phyloP scores from a whole-genome alignment of 2,329 filamentous ascomycete species.

The Colletotrichum sp. region DNA sequence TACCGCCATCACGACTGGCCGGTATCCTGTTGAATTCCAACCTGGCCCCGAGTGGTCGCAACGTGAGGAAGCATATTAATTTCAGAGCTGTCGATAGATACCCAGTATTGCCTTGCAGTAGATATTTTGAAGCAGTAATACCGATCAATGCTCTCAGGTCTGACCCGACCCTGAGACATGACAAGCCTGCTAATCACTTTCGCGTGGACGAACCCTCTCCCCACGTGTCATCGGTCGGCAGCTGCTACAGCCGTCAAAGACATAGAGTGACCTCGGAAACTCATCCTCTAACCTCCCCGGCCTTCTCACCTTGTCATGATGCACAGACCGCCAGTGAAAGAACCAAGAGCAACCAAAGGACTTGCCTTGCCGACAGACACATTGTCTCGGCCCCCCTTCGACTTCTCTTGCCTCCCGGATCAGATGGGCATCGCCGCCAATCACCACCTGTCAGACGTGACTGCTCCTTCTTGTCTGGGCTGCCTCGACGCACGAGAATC shows the following conservation, averaged over 20 bases:
- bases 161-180: neutral
- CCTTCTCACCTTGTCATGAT: neutral
- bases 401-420: neutral
- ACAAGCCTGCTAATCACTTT: neutral
- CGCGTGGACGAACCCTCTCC: neutral
- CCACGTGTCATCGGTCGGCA: neutral
- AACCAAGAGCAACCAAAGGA: neutral
- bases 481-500: neutral
- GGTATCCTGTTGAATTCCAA: conserved; percentile 48
- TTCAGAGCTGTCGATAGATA: neutral
- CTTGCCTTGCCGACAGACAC: neutral
- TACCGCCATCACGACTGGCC: conserved; percentile 52
- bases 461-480: neutral
- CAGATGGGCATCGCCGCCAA: neutral
- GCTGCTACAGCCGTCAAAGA: neutral
- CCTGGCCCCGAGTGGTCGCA: conserved; percentile 48
- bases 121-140: neutral
- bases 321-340: neutral
- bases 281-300: neutral
- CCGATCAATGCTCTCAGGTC: neutral
- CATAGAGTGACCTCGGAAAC: neutral
- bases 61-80: conserved; percentile 56
- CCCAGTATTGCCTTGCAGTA: neutral
- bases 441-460: neutral
- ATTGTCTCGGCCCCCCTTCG: neutral